Base-by-base conservation (phyloP, 192 early-diverging fungal genomes). In the Coemansia sp. region DNA sequence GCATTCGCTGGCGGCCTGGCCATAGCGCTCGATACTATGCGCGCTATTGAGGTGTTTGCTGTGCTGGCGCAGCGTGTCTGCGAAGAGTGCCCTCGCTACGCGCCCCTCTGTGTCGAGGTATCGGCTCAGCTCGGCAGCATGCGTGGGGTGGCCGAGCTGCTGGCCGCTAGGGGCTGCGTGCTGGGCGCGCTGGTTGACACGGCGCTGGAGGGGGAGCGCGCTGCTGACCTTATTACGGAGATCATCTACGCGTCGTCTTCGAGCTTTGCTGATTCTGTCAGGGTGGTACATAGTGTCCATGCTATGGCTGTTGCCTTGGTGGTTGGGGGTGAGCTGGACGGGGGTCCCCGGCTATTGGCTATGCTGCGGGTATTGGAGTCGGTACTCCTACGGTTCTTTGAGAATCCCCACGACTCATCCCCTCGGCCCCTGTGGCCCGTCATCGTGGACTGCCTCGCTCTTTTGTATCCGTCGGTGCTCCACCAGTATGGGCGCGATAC, bases 1-100 rank as follows among this genome's bases (percentile, higher is more conserved):
- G 60, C 60, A 24, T 57, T 79, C n/a, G 48, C 50, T 0, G 71
- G 63, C 20, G 77, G 77, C 9, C 13, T 79, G 16, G 60, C 33
- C 2, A 24, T 55, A 34, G 76, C 67, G 3, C 37, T 72, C 11
- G 28, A 35, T 8, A 33, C 16, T 20, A 37, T 35, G 21, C 46
- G 57, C 10, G 57, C 28, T 0, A 35, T 9, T 0, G 34, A 13
- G 18, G 40, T 46, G 24, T 43, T 69, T 53, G 66, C 53, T 2
- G 8, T 0, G 0, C 38, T 76, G 60, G 64, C 63, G 20, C 46
- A n/a, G 8, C 42, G 56, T 5, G 59, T 38, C n/a, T 35, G 26
- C 9, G 14, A 50, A 4, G 31, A 31, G 4, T 3, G 2, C 31
- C 31, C 31, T 4, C 31, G 4, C 2, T 4, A 31, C 31, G 31